Evolutionary conservation across 2,329 filamentous ascomycete species (phyloP).

Genomic region (Sporothrix brunneoviolacea): DNA sequence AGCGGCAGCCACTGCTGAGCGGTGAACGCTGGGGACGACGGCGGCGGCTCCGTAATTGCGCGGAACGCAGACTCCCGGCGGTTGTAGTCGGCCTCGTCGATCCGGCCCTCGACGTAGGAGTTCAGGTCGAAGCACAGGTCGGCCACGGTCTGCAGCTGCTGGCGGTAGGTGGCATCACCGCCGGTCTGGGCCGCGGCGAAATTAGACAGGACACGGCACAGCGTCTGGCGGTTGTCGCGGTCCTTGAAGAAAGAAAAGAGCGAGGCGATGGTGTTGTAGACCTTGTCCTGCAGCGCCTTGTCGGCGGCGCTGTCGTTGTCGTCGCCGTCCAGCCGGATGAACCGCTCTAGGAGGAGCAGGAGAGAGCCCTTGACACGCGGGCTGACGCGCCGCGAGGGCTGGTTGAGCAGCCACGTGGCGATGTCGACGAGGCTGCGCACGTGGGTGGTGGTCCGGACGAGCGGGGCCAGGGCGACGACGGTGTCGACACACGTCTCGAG

Average conservation of each 20-base stretch:
- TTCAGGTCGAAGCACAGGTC: slow-evolving; percentile 73
- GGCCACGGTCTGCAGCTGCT: slow-evolving; percentile 52
- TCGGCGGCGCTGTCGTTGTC: slow-evolving; percentile 32
- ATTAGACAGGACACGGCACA: slow-evolving; percentile 66
- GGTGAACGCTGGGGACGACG: slow-evolving; percentile 44
- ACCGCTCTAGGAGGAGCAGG: slow-evolving; percentile 71
- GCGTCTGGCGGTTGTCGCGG: slow-evolving; percentile 62
- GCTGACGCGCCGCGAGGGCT: slow-evolving; percentile 76
- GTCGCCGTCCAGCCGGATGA: slow-evolving; percentile 59
- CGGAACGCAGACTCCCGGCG: slow-evolving; percentile 71
- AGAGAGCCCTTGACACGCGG: slow-evolving; percentile 77
- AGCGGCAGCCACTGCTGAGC: slow-evolving; percentile 79
- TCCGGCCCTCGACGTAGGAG: slow-evolving; percentile 60
- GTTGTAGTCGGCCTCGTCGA: slow-evolving; percentile 87
- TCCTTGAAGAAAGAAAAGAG: slow-evolving; percentile 91
- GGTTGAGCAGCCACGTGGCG: slow-evolving; percentile 71
- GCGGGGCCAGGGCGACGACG: slow-evolving; percentile 66
- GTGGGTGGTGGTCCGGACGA: slow-evolving; percentile 61
- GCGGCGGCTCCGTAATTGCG: slow-evolving; percentile 58
- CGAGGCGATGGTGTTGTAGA: slow-evolving; percentile 69
- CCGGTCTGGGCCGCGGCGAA: slow-evolving; percentile 52
- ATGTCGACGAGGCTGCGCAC: slow-evolving; percentile 74
- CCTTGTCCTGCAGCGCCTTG: slow-evolving; percentile 50
- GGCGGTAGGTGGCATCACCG: slow-evolving; percentile 26
- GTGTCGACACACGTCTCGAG: slow-evolving; percentile 73